A percentile compares a stretch with the other conserved stretches of the same genome.
These are phyloP conservation scores for Polyporus arcularius DNA, from an alignment of 768 basidiomycete genomes.

Conservation along the genomic window DNA sequence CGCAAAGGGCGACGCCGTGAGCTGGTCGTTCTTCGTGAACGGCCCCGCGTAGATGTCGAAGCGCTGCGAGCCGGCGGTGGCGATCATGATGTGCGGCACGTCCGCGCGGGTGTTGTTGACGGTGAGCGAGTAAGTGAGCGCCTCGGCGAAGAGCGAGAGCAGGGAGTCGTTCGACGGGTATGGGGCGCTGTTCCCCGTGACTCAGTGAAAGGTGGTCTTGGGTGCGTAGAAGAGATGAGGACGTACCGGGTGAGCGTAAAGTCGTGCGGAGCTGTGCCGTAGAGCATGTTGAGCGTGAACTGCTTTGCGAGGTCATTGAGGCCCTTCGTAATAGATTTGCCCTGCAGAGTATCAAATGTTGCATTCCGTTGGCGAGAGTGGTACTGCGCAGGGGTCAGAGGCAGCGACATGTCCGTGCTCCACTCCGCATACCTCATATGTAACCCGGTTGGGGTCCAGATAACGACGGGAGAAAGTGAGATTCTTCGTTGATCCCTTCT, in stretches of 20 bases:
- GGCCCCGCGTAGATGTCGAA: conserved; percentile 68
- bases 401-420: no score
- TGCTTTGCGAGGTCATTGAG: conserved; percentile 52
- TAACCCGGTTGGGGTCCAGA: conserved; percentile 77
- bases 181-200: conserved; percentile 47
- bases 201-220: neutral
- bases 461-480: conserved; percentile 72
- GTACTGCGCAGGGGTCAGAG: conserved; percentile 42
- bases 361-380: conserved; percentile 54
- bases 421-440: conserved; percentile 53
- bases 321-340: conserved; percentile 54
- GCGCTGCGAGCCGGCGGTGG: conserved; percentile 63
- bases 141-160: conserved; percentile 61
- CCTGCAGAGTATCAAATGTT: conserved; percentile 63
- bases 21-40: conserved; percentile 79
- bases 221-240: neutral
- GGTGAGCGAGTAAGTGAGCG: conserved; percentile 54
- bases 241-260: conserved; percentile 63
- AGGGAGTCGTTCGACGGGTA: conserved; percentile 63
- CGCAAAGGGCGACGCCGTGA: no score
- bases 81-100: conserved; percentile 64
- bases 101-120: conserved; percentile 63
- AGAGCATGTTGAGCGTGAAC: conserved; percentile 65
- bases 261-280: conserved; percentile 76
- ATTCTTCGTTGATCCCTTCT: conserved; percentile 43